A percentile compares a stretch with the other conserved stretches of the same genome.
Conservation (phyloP, 345 rosid species). For the Excoecaria agallocha region DNA sequence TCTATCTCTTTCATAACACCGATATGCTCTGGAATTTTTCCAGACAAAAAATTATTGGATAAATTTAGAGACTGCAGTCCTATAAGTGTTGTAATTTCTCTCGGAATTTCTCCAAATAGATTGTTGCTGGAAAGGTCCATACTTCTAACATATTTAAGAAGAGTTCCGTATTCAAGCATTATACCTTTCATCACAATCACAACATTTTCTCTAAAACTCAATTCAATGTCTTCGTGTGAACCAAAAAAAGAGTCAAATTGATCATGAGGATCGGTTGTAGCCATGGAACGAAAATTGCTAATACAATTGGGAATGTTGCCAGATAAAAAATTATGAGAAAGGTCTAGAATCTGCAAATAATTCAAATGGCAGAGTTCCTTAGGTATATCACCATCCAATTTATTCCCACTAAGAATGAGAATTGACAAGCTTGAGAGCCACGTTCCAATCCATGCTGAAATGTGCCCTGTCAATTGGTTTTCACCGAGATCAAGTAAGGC, state of each 20-base stretch:
- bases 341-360: conserved; percentile 10
- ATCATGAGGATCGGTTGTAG: background rate
- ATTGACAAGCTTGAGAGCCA: background rate
- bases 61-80: background rate
- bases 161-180: background rate
- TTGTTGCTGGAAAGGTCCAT: conserved; percentile 2
- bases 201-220: background rate
- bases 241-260: too few species aligned
- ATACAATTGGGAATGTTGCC: conserved; percentile 11
- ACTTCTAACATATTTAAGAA: background rate
- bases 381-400: conserved; percentile 9
- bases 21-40: background rate
- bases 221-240: background rate
- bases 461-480: conserved; percentile 1
- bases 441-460: conserved; percentile 7
- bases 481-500: conserved; percentile 6
- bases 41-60: background rate
- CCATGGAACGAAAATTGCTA: conserved; percentile 8
- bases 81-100: background rate
- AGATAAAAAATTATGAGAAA: conserved; percentile 7
- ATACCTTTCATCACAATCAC: background rate
- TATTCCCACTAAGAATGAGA: conserved; percentile 13
- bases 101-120: background rate
- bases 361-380: background rate
- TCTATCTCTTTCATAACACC: background rate